Evolutionary conservation across 768 basidiomycete genomes (phyloP).

Genomic region (Boletellus ananiceps): DNA sequence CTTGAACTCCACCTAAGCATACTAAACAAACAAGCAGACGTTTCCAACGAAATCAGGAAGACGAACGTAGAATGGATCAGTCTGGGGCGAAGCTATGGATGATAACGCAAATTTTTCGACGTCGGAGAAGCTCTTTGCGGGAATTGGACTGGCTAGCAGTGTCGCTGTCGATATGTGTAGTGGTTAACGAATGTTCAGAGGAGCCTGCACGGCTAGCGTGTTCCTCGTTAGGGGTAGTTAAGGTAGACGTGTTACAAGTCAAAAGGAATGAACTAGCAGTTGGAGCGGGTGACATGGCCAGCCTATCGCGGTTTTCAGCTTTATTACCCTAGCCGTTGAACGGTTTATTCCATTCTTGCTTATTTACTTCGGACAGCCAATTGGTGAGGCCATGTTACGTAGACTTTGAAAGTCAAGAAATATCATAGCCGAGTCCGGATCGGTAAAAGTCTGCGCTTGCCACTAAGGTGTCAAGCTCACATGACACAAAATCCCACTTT

Average conservation of each 20-base stretch:
- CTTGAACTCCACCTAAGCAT: slow-evolving; percentile 34
- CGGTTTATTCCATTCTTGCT: neutral
- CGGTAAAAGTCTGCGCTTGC: neutral
- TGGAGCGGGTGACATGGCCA: slow-evolving; percentile 2
- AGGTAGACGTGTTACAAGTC: slow-evolving; percentile 12
- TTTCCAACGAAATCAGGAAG: neutral
- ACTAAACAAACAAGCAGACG: neutral
- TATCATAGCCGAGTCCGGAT: neutral
- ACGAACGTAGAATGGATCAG: slow-evolving; percentile 12
- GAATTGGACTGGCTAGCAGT: neutral
- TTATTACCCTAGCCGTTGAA: neutral
- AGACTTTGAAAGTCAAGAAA: neutral
- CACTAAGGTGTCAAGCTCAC: neutral
- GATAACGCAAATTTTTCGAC: slow-evolving; percentile 8
- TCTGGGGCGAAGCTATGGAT: slow-evolving; percentile 4
- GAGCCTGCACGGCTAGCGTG: slow-evolving; percentile 13
- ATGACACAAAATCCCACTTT: neutral
- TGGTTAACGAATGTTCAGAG: slow-evolving; percentile 11
- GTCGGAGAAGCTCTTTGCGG: neutral
- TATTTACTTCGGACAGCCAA: neutral
- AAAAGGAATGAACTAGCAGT: slow-evolving; percentile 14
- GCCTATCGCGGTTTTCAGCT: neutral
- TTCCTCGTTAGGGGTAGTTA: slow-evolving; percentile 5
- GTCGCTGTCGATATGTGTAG: slow-evolving; percentile 8
- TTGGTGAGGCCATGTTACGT: slow-evolving; percentile 19